phyloP scores from a whole-genome alignment of 176 grass and related monocot genomes.

The Hordeum marinum region DNA sequence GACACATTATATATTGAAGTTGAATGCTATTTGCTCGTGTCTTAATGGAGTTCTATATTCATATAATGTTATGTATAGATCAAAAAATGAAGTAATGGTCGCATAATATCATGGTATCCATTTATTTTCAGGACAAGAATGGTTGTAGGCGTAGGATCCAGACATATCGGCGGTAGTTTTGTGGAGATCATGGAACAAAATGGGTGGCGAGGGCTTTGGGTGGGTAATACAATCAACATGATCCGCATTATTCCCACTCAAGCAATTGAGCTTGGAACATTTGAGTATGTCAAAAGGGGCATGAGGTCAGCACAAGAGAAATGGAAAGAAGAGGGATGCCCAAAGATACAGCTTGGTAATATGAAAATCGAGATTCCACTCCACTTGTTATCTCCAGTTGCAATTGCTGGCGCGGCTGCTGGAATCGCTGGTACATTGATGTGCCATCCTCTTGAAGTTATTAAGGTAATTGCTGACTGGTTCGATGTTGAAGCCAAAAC shows the following conservation, averaged over 20 bases:
- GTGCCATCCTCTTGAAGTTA: slow-evolving; percentile 89
- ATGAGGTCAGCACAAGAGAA: slow-evolving; percentile 49
- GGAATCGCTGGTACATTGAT: slow-evolving; percentile 63
- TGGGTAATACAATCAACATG: slow-evolving; percentile 82
- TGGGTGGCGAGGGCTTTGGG: slow-evolving; percentile 87
- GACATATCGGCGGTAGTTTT: slow-evolving; percentile 58
- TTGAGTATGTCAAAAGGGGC: slow-evolving; percentile 68
- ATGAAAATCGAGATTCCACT: slow-evolving; percentile 50
- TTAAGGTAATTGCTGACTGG: slow-evolving; percentile 50
- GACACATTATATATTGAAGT: not conserved
- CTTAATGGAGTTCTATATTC: not conserved
- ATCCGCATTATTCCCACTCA: slow-evolving; percentile 69
- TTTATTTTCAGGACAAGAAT: slow-evolving; percentile 69
- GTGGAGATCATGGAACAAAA: slow-evolving; percentile 58
- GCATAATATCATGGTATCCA: slow-evolving; percentile 4
- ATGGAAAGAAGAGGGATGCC: slow-evolving; percentile 34
- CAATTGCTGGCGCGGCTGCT: slow-evolving; percentile 63
- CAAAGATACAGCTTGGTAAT: slow-evolving; percentile 43
- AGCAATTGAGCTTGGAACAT: slow-evolving; percentile 71
- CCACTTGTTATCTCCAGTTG: slow-evolving; percentile 54
- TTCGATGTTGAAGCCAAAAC: not conserved
- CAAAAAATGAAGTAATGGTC: not conserved
- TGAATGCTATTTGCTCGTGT: not conserved
- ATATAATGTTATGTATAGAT: not conserved
- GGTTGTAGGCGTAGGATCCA: slow-evolving; percentile 85